Conservation (phyloP, 805 yeast species). For the Zygosaccharomyces lentus region DNA sequence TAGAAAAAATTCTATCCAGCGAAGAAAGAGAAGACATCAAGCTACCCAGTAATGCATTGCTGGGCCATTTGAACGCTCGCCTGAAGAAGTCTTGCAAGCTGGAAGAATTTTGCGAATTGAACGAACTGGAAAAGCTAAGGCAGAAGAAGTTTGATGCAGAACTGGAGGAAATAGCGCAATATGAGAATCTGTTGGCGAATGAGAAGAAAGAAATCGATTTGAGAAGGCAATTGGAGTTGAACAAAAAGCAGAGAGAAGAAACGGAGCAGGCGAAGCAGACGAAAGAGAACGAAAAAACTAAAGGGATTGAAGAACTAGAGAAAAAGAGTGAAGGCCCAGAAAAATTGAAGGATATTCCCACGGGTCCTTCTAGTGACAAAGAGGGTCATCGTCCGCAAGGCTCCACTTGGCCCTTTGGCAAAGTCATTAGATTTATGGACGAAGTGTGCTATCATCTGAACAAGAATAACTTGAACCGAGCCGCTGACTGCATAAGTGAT, state of each 20-base stretch:
- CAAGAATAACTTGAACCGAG: constrained; percentile 15
- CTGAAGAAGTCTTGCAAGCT: constrained; percentile 46
- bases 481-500: constrained; percentile 17
- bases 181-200: constrained; percentile 18
- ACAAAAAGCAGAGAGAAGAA: constrained; percentile 15
- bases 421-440: constrained; percentile 21
- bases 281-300: constrained; percentile 3
- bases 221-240: constrained; percentile 22
- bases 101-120: constrained; percentile 53
- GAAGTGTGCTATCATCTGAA: constrained; percentile 18
- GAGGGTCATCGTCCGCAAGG: background rate
- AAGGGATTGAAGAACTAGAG: constrained; percentile 2
- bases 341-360: background rate
- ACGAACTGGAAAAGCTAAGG: constrained; percentile 18
- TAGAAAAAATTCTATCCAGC: constrained; percentile 44
- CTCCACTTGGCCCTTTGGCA: constrained; percentile 16
- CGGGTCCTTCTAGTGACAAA: constrained; percentile 6
- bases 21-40: constrained; percentile 79
- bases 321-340: constrained; percentile 5
- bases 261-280: constrained; percentile 10
- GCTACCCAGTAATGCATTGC: constrained; percentile 67
- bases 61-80: constrained; percentile 59
- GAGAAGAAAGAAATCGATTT: constrained; percentile 26
- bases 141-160: constrained; percentile 14
- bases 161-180: constrained; percentile 20